Percentiles rank a stretch among this genome's conserved stretches.
phyloP scores from a whole-genome alignment of 2,329 filamentous ascomycete species.

The Whalleya microplaca region DNA sequence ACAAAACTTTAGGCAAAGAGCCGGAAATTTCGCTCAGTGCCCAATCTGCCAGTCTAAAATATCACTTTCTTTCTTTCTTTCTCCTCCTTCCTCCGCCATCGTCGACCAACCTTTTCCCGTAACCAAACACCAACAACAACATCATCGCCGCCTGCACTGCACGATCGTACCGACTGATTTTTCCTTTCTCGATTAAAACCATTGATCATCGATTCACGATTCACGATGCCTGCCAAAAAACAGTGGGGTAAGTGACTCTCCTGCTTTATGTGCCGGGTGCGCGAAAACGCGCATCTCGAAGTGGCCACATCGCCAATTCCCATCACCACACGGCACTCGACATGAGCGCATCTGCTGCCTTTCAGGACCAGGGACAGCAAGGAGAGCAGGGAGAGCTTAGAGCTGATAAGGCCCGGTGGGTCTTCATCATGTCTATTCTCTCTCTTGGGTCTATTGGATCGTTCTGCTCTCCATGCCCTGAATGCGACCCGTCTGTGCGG shows the following conservation, averaged over 20 bases:
- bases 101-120: neutral
- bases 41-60: constrained; percentile 14
- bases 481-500: constrained; percentile 20
- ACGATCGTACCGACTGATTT: neutral
- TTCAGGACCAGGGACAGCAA: constrained; percentile 3
- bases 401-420: constrained; percentile 20
- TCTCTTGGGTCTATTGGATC: constrained; percentile 22
- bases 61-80: constrained; percentile 3
- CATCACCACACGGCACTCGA: constrained; percentile 12
- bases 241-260: constrained; percentile 44
- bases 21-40: constrained; percentile 13
- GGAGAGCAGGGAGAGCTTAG: too few relatives aligned
- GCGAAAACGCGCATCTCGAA: constrained; percentile 20
- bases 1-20: constrained; percentile 26
- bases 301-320: constrained; percentile 23
- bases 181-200: neutral
- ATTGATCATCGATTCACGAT: constrained; percentile 19
- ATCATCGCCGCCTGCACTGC: constrained; percentile 1
- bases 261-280: constrained; percentile 14
- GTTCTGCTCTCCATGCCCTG: constrained; percentile 1
- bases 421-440: constrained; percentile 9
- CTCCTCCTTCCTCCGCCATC: neutral
- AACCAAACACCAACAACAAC: constrained; percentile 13
- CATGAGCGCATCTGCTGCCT: constrained; percentile 3
- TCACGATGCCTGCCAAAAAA: constrained; percentile 42